Evolutionary conservation across 176 grass and related monocot genomes (phyloP), one percentile per base, ranked within the genome.

Genomic region (Carex cristatella): DNA sequence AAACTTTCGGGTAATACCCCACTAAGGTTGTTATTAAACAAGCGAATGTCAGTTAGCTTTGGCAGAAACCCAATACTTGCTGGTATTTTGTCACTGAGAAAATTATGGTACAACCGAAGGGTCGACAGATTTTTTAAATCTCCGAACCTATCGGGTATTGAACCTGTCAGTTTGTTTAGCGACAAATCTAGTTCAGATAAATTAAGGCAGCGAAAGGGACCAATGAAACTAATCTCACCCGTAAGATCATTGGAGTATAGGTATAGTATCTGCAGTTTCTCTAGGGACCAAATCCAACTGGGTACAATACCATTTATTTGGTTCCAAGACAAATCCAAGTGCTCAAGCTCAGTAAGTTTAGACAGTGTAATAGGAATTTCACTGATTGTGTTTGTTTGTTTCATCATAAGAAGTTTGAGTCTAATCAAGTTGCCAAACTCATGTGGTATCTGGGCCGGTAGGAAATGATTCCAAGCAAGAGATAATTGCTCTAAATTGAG

Each of bases 61-160:
- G 23, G 23, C 23, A 23, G 23, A 23, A 23, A 23, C 23, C 23
- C 23, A 23, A 94, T 8, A 55, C 80, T 83, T 18, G 12, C 0
- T 2, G 92, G 92, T 12, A 94, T 92, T 4, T 40, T 14, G 0
- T 90, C 90, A 0, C 69, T 67, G 13, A 94, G 13, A 10, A 54
- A 31, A 68, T 94, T 94, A 82, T 13, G 69, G 84, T 88, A 90
- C 81, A 94, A 5, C 70, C 14, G 69, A 8, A 94, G 38, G 1
- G 87, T 0, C 0, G 0, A 16, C 68, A 94, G 46, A 2, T 85
- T 90, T 54, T 69, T 85, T 48, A 94, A n/a, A 3, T 63, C 75
- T 4, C 86, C 84, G 2, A 94, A 80, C 18, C 49, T 7, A 7
- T 87, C 69, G 1, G 92, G 84, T 83, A 94, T 90, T 0, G 81